Base-by-base conservation (phyloP, 2,329 filamentous ascomycete genomes). In the Verticillium alfalfae region DNA sequence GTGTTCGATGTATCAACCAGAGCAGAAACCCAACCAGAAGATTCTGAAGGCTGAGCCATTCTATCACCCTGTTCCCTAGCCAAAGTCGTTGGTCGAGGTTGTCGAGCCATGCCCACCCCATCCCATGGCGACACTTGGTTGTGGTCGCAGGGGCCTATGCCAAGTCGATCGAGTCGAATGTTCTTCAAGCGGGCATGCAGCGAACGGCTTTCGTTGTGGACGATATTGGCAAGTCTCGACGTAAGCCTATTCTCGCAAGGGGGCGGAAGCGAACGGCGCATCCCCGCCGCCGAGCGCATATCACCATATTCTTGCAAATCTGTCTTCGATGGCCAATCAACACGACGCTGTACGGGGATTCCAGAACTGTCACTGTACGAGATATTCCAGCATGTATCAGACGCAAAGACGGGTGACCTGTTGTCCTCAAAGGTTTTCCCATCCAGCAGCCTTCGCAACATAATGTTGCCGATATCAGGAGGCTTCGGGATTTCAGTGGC, bases 221-320 rank as follows among this genome's bases (percentile, higher is more conserved):
- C 34, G 5, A 45, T 41, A 6, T 34, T 31, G 3, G 31, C 58
- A 31, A 54, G 45, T 13, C 45, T 38, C 18, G 41, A 12, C 8
- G 58, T 45, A 34, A 55, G 34, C 6, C 58, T 45, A n/a, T 59
- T 54, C 57, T 58, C 36, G 9, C 57, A 22, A 31, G 57, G 57
- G 12, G 31, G 26, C 18, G 57, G 57, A 15, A 45, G n/a, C 6
- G 3, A n/a, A 5, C 57, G 57, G 26, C 37, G 18, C 13, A 41
- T n/a, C 10, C 57, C 57, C 15, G 31, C 12, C 2, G 13, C 31
- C 5, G 26, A 18, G 34, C 58, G 58, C 26, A 10, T 16, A 8
- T 26, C 71, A 39, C 73, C 72, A 15, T 73, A 71, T 34, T 74
- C 72, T 58, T 76, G 76, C 34, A 76, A 67, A 60, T 75, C 73